Percentiles rank a stretch among this genome's conserved stretches.
phyloP scores from a whole-genome alignment of 352 stramenopile genomes.

The Phytophthora tentaculata region DNA sequence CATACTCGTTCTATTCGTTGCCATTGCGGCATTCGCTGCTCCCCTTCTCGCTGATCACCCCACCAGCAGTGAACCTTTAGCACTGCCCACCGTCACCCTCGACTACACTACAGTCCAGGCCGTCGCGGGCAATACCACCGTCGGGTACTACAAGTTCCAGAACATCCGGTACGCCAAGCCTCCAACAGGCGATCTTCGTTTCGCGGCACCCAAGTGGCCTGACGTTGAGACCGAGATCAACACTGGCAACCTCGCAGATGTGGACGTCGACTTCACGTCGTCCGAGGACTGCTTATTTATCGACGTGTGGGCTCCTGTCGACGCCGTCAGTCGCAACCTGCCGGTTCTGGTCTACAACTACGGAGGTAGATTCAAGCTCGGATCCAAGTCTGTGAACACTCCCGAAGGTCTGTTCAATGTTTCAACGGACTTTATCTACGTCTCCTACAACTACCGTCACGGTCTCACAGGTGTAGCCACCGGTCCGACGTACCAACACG shows the following conservation, averaged over 20 bases:
- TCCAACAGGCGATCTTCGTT: constrained; percentile 35
- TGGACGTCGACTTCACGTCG: constrained; percentile 19
- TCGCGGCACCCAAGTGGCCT: constrained; percentile 9
- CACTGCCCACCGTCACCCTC: constrained; percentile 26
- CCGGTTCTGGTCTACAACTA: constrained; percentile 44
- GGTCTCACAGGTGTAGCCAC: constrained; percentile 28
- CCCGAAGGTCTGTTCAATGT: constrained; percentile 33
- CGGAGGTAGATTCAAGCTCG: constrained; percentile 32
- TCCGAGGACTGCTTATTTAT: constrained; percentile 44
- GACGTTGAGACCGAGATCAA: constrained; percentile 1
- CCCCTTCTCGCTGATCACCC: constrained; percentile 7
- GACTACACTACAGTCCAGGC: constrained; percentile 38
- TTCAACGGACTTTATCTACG: constrained; percentile 39
- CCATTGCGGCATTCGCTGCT: constrained; percentile 3
- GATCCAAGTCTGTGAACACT: constrained; percentile 26
- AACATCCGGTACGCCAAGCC: constrained; percentile 39
- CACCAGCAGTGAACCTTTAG: constrained; percentile 8
- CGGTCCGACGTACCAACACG: constrained; percentile 34
- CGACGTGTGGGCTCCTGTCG: constrained; percentile 38
- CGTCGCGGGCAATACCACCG: constrained; percentile 27
- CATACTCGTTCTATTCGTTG: constrained; percentile 18
- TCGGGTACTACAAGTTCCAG: constrained; percentile 45
- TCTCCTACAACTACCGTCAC: constrained; percentile 48
- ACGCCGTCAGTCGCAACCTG: constrained; percentile 28
- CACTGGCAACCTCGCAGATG: background rate